Conservation (phyloP, 257 asterid genomes). For the Capsicum baccatum region DNA sequence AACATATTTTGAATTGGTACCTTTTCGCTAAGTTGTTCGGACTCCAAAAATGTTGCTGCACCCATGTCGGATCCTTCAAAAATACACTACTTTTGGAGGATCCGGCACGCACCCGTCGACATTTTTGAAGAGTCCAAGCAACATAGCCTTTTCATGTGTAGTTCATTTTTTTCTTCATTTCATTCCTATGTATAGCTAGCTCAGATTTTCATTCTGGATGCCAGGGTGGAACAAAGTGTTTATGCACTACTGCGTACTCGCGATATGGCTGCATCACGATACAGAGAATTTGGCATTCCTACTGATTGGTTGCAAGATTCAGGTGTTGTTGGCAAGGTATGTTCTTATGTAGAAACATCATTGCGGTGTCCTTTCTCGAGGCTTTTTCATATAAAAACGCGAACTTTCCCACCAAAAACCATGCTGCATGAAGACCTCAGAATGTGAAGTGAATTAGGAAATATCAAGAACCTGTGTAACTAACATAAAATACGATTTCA, state of each 20-base stretch:
- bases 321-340: conserved; percentile 94
- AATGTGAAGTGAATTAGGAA: neutral
- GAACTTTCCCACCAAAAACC: neutral
- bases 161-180: neutral
- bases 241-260: conserved; percentile 84
- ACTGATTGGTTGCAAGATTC: conserved; percentile 90
- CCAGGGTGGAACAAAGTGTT: conserved; percentile 91
- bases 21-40: too few species aligned
- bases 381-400: neutral
- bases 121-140: too few species aligned
- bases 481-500: neutral
- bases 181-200: neutral
- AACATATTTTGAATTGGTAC: neutral
- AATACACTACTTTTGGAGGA: too few species aligned
- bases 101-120: too few species aligned
- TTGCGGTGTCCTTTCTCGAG: neutral
- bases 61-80: too few species aligned
- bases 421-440: neutral
- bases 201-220: neutral
- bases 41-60: too few species aligned
- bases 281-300: conserved; percentile 91
- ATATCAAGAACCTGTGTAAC: neutral
- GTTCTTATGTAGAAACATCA: conserved; percentile 21
- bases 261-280: conserved; percentile 89
- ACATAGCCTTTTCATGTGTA: neutral